Evolutionary conservation across 2,329 filamentous ascomycete species (phyloP).

Genomic region (Coniochaeta ligniaria): DNA sequence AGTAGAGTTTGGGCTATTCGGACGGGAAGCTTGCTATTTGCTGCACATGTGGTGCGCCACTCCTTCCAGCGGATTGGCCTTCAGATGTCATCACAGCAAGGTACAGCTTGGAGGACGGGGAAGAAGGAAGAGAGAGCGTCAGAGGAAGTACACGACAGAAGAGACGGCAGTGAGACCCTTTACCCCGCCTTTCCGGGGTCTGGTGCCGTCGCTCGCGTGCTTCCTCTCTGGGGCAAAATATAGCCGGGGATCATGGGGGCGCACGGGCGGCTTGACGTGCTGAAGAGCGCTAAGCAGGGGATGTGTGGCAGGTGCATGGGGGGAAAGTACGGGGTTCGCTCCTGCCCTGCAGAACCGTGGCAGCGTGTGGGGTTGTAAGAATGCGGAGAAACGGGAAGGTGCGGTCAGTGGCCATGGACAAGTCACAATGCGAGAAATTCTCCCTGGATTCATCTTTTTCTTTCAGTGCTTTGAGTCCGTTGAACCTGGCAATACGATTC

Average conservation of each 20-base stretch:
- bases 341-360: not conserved
- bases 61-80: constrained; percentile 1
- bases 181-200: not conserved
- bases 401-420: not conserved
- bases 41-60: not conserved
- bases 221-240: not conserved
- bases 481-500: not conserved
- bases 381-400: not conserved
- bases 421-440: not conserved
- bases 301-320: not conserved
- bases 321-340: not conserved
- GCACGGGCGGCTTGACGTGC: not conserved
- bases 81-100: not conserved
- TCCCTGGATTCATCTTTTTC: too few relatives aligned
- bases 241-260: not conserved
- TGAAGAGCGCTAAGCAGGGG: not conserved
- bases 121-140: not conserved
- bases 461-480: too few relatives aligned
- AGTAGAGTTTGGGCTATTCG: not conserved
- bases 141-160: not conserved
- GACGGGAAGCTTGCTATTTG: not conserved
- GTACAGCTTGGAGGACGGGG: not conserved
- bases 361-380: not conserved
- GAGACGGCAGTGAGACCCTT: not conserved
- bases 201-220: not conserved